These are phyloP conservation scores for Sedum album DNA, from an alignment of 164 flowering plant species.

Conservation along the genomic window DNA sequence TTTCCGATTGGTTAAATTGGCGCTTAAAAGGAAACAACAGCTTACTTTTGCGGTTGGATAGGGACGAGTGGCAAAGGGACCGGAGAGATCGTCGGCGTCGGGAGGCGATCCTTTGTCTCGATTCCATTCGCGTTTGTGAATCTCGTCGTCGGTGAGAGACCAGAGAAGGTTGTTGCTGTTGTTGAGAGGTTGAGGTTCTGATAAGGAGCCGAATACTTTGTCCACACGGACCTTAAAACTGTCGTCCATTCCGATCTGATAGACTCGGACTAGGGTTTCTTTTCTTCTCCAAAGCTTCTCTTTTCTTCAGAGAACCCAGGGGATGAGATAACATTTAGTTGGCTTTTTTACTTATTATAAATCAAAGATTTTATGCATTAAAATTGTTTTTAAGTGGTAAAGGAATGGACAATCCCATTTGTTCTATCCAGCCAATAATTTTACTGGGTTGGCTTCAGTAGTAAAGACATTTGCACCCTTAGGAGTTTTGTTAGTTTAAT, in stretches of 20 bases:
- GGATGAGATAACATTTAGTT: too few species aligned
- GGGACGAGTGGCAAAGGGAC: constrained; percentile 16
- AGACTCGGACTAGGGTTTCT: too few species aligned
- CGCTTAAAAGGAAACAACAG: background rate
- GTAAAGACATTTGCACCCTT: too few species aligned
- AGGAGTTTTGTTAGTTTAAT: too few species aligned
- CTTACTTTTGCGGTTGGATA: background rate
- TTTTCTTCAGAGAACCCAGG: too few species aligned
- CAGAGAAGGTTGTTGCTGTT: constrained; percentile 30
- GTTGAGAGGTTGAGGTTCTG: constrained; percentile 16
- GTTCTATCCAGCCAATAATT: too few species aligned
- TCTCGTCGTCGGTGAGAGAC: constrained; percentile 57
- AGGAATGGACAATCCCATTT: too few species aligned
- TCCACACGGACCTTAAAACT: constrained; percentile 64
- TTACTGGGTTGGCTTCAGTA: too few species aligned
- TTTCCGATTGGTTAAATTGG: constrained; percentile 19
- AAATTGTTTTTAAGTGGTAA: too few species aligned
- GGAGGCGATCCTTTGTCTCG: constrained; percentile 21
- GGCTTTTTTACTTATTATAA: too few species aligned
- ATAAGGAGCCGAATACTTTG: constrained; percentile 55
- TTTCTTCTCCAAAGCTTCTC: too few species aligned
- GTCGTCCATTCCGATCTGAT: constrained; percentile 17
- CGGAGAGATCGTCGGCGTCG: constrained; percentile 15
- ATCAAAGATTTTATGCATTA: too few species aligned
- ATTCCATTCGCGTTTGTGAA: constrained; percentile 49